A percentile compares a stretch with the other conserved stretches of the same genome.
Conservation (phyloP, 1,284 basidiomycete genomes). For the Inonotus obliquus region DNA sequence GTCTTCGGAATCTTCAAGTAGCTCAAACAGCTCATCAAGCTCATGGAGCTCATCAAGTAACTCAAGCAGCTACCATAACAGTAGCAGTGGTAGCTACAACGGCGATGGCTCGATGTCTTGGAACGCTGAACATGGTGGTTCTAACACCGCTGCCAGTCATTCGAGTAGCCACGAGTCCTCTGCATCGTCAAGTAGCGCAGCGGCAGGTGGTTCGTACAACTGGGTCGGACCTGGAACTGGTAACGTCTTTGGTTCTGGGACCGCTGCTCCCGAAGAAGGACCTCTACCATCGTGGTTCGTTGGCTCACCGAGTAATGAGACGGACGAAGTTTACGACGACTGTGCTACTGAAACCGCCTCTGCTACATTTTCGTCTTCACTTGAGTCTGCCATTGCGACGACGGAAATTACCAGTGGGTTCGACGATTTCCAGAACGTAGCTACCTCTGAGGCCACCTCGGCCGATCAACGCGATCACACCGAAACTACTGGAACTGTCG, state of each 20-base stretch:
- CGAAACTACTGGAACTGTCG: no score
- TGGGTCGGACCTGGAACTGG: neutral
- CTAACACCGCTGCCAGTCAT: neutral
- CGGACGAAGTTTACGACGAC: neutral
- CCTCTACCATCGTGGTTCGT: neutral
- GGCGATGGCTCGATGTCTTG: no score
- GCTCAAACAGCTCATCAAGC: neutral
- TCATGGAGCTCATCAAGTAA: no score
- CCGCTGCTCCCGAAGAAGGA: neutral
- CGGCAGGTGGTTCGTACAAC: neutral
- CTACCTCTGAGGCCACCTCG: no score
- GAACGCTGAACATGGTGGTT: neutral
- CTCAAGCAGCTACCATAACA: no score
- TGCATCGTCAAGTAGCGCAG: neutral
- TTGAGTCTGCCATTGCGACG: neutral
- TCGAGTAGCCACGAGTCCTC: neutral
- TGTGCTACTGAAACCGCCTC: neutral
- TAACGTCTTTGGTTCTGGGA: constrained; percentile 4
- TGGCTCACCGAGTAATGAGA: neutral
- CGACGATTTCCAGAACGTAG: no score
- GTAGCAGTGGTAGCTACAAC: no score
- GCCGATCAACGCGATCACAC: no score
- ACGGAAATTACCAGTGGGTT: neutral
- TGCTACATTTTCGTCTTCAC: neutral
- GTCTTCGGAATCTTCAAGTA: neutral